Base-by-base conservation (phyloP, 768 basidiomycete species). In the Mycena galopus region DNA sequence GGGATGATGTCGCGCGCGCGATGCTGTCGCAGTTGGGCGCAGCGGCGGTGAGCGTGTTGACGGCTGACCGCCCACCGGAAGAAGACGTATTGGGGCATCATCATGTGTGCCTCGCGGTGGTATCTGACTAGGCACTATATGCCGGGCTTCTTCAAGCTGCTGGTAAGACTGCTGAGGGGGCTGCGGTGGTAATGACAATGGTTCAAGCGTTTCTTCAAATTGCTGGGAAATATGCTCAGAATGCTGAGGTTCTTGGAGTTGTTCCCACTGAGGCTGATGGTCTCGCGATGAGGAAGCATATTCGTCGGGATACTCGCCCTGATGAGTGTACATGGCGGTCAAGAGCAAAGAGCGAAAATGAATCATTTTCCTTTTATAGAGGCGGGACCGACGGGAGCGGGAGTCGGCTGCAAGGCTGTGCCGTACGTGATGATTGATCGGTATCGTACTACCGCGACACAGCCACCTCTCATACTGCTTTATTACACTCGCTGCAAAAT, bases 231-330 rank as follows among this genome's bases (percentile, higher is more conserved):
- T 85, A 85, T 29, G 39, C 9, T 72, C 70, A 56, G 62, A 58
- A 11, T 61, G 63, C 73, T 70, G 77, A 25, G 76, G 80, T 63
- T 79, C 77, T 33, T 70, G 57, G 47, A 73, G 79, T 17, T 79
- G 78, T 29, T 79, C 78, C 44, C 78, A 79, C 55, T 78, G 61
- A 79, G 77, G 84, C 30, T 55, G 4, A 60, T 79, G 81, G 57
- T 79, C 82, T 76, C 82, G 82, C 12, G 89, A 87, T 73, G 82
- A 82, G 33, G 87, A 86, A 79, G 30, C 47, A 77, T 84, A 82
- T 79, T 87, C 87, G 76, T 81, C 81, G 71, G 82, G 78, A 80
- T 82, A 85, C 29, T 53, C 19, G 50, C 51, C 35, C 11, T 75
- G 79, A 85, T 84, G 83, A 29, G 27, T 5, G 33, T 11, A 87